A percentile compares a stretch with the other conserved stretches of the same genome.
Evolutionary conservation across 192 early-diverging fungal species (phyloP).

Genomic region (Rhizophlyctis rosea): DNA sequence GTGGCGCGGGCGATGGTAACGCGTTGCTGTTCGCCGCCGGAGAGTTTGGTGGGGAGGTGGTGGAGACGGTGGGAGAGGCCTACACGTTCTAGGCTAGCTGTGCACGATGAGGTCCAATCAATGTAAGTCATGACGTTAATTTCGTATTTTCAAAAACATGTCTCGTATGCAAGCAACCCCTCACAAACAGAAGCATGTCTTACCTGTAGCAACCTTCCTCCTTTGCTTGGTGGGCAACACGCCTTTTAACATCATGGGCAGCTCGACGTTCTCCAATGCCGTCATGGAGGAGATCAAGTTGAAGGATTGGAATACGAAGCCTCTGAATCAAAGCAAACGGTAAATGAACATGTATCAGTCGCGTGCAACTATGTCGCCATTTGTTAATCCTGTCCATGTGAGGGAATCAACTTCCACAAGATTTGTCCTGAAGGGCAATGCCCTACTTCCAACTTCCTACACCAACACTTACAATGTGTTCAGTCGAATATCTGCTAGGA

Average conservation of each 20-base stretch:
- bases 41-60: slow-evolving; percentile 25
- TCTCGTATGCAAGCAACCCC: no score
- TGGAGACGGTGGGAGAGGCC: slow-evolving; percentile 27
- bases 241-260: slow-evolving; percentile 33
- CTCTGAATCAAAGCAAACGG: slow-evolving; percentile 7
- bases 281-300: slow-evolving; percentile 37
- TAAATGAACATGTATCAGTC: no score
- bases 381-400: no score
- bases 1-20: slow-evolving; percentile 54
- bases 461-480: slow-evolving; percentile 20
- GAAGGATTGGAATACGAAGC: slow-evolving; percentile 37
- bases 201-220: slow-evolving; percentile 7
- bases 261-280: slow-evolving; percentile 35
- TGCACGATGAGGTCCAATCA: background rate
- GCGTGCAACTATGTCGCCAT: no score
- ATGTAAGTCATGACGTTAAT: no score
- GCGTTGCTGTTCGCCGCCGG: slow-evolving; percentile 33
- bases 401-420: no score
- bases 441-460: background rate
- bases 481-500: slow-evolving; percentile 25
- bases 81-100: slow-evolving; percentile 19
- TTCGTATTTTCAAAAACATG: no score
- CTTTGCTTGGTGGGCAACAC: slow-evolving; percentile 12
- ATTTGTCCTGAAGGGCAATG: no score
- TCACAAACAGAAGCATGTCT: background rate